These are phyloP conservation scores for Scleromitrula shiraiana DNA, from an alignment of 2,329 filamentous ascomycete genomes.

Conservation along the genomic window DNA sequence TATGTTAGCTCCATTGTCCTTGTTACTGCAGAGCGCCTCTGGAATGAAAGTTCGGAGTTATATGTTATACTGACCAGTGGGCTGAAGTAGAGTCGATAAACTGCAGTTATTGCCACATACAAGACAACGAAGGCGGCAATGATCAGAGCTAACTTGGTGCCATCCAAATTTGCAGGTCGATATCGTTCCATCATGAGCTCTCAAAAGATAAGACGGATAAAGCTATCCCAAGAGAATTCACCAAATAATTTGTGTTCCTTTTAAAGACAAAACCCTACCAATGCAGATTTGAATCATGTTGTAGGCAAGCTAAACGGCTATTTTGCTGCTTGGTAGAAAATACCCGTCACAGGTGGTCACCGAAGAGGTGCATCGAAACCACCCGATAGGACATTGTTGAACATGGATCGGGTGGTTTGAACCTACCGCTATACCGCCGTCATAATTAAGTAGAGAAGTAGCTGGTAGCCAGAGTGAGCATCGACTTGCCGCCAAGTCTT, in stretches of 20 bases:
- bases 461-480: background rate
- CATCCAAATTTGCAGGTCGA: background rate
- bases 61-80: background rate
- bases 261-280: background rate
- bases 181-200: background rate
- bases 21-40: background rate
- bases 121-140: background rate
- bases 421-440: background rate
- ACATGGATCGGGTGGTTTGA: background rate
- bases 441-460: background rate
- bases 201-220: background rate
- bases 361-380: background rate
- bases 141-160: background rate
- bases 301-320: background rate
- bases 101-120: background rate
- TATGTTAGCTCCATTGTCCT: background rate
- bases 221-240: background rate
- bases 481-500: background rate
- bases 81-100: background rate
- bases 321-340: background rate
- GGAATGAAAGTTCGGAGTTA: too few relatives aligned
- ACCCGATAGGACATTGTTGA: background rate
- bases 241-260: background rate
- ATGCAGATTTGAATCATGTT: background rate
- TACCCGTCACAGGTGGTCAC: background rate